Base-by-base conservation (phyloP, 1,284 basidiomycete species). In the Fomitopsis schrenkii region DNA sequence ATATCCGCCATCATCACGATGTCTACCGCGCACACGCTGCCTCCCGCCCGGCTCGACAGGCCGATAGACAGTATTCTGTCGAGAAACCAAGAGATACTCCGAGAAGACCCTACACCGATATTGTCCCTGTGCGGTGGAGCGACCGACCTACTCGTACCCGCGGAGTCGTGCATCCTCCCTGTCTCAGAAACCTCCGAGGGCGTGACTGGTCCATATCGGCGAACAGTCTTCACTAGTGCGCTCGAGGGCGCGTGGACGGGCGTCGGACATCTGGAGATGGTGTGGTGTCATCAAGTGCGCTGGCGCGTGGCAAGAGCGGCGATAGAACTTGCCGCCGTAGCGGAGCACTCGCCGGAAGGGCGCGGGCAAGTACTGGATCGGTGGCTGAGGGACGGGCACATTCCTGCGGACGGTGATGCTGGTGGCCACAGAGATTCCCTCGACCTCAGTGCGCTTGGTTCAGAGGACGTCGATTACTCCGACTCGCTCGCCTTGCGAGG, bases 261-360 rank as follows among this genome's bases (percentile, higher is more conserved):
- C 1, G 93, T 98, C 3, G 97, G 97, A 42, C 97, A 99, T 74
- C 86, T 90, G 56, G 95, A 94, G 59, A 97, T 98, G 85, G 93
- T 98, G 12, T 99, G 97, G 97, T 99, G 97, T 73, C 94, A 98
- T 74, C 97, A 99, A 75, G 88, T 98, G 17, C 87, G 97, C 35
- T 93, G 90, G 87, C 84, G 88, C 40, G 80, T 98, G 15, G 97
- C 96, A 2, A 80, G 91, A 50, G 85, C 87, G 7, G 83, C 90
- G 10, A 76, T 98, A 5, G 88, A 93, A 64, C 79, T 94, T 54
- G 84, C 83, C 2, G 72, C 69, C 4, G 71, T 75, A 7, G 58
- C 62, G 14, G 33, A 30, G 41, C 35, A 26, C 1, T 68, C 71
- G 6, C 66, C 72, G 0, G 54, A 62, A 3, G 75, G 73, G 2